These are phyloP conservation scores for Pleurotus sapidus DNA, from an alignment of 768 basidiomycete species.

Conservation along the genomic window DNA sequence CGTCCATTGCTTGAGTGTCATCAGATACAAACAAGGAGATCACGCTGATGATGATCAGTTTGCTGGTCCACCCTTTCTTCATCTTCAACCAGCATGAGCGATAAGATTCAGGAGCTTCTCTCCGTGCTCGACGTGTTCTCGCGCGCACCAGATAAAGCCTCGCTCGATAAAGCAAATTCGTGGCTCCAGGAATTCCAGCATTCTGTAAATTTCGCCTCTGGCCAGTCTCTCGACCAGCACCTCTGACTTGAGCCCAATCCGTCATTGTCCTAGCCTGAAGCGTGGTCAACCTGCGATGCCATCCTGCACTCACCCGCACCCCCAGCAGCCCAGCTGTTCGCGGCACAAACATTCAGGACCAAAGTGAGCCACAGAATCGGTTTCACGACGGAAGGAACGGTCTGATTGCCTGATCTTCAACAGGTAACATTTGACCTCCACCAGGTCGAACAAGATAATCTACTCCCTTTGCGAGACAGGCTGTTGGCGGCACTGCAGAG, in stretches of 20 bases:
- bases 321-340: slow-evolving; percentile 82
- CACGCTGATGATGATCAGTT: slow-evolving; percentile 12
- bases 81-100: slow-evolving; percentile 45
- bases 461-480: slow-evolving; percentile 83
- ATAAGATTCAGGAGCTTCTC: slow-evolving; percentile 61
- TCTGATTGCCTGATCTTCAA: slow-evolving; percentile 23
- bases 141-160: slow-evolving; percentile 76
- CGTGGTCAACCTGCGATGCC: slow-evolving; percentile 94
- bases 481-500: slow-evolving; percentile 72
- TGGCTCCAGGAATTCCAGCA: slow-evolving; percentile 99
- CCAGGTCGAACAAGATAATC: slow-evolving; percentile 74
- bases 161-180: slow-evolving; percentile 83
- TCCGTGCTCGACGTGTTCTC: slow-evolving; percentile 79
- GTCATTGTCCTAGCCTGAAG: slow-evolving; percentile 81
- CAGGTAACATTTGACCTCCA: slow-evolving; percentile 95
- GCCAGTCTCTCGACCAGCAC: slow-evolving; percentile 55
- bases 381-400: slow-evolving; percentile 10
- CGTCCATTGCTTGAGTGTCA: not conserved
- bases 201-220: slow-evolving; percentile 90
- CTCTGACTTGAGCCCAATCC: slow-evolving; percentile 60
- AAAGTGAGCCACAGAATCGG: slow-evolving; percentile 59
- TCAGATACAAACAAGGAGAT: slow-evolving; percentile 8
- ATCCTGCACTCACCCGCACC: slow-evolving; percentile 80
- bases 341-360: slow-evolving; percentile 92
- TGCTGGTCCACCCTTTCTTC: slow-evolving; percentile 9